Evolutionary conservation across 2,329 filamentous ascomycete genomes (phyloP).

Genomic region (Lachnellula hyalina): DNA sequence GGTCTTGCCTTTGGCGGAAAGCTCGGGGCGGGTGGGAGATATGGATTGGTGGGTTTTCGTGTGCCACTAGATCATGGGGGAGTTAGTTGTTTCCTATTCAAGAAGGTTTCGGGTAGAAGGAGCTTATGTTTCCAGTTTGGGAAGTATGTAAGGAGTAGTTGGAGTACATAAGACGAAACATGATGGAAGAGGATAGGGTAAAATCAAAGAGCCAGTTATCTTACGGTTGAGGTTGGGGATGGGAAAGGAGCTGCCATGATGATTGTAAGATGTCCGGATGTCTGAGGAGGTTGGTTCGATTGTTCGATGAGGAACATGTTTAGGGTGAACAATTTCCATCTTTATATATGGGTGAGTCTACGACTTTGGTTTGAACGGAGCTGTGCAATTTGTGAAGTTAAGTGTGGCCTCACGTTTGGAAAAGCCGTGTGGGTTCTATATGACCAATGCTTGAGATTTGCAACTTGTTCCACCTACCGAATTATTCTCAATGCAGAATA

Average conservation of each 20-base stretch:
- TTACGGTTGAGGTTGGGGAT: slow-evolving; percentile 35
- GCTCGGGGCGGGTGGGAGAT: slow-evolving; percentile 35
- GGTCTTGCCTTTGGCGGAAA: slow-evolving; percentile 36
- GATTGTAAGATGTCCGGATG: slow-evolving; percentile 12
- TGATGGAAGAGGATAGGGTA: no score
- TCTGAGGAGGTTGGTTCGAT: slow-evolving; percentile 6
- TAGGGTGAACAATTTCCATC: slow-evolving; percentile 8
- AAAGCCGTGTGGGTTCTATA: background rate
- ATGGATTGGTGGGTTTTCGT: slow-evolving; percentile 33
- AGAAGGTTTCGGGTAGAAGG: no score
- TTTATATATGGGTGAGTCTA: slow-evolving; percentile 19
- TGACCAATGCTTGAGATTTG: slow-evolving; percentile 2
- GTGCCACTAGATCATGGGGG: no score
- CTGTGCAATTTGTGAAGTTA: slow-evolving; percentile 20
- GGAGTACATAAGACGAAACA: no score
- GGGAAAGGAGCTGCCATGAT: slow-evolving; percentile 32
- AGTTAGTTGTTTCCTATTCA: no score
- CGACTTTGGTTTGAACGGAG: slow-evolving; percentile 12
- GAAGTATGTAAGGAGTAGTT: no score
- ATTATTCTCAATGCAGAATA: slow-evolving; percentile 5
- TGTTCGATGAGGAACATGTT: slow-evolving; percentile 6
- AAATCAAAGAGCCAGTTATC: no score
- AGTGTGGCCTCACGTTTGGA: slow-evolving; percentile 6
- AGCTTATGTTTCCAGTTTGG: no score
- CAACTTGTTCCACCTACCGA: slow-evolving; percentile 26